Evolutionary conservation across 768 basidiomycete genomes (phyloP).

Genomic region (Serendipita vermifera): DNA sequence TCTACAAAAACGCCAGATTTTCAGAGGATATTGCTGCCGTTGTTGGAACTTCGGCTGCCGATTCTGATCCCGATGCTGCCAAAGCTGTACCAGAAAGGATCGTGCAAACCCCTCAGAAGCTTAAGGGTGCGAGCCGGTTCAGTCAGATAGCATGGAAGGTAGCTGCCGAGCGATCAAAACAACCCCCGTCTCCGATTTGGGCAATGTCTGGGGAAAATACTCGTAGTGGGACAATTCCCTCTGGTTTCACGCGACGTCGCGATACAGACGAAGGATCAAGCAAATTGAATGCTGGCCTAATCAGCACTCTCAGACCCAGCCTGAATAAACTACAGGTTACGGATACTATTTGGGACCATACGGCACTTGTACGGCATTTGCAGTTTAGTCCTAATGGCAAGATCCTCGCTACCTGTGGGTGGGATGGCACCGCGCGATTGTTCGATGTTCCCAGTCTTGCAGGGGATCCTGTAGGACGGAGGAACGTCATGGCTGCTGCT

Average conservation of each 20-base stretch:
- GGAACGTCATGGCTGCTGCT: background rate
- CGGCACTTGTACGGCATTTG: slow-evolving; percentile 54
- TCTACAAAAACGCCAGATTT: too few species aligned
- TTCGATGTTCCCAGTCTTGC: background rate
- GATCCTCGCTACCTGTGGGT: slow-evolving; percentile 63
- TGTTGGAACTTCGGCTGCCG: too few species aligned
- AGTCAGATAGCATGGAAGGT: slow-evolving; percentile 7
- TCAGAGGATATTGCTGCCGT: too few species aligned
- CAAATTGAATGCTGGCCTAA: slow-evolving; percentile 38
- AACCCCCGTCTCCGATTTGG: background rate
- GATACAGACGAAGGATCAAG: slow-evolving; percentile 13
- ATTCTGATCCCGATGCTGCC: too few species aligned
- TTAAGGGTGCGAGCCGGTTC: background rate
- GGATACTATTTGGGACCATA: slow-evolving; percentile 50
- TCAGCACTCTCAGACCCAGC: slow-evolving; percentile 41
- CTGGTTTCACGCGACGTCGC: background rate
- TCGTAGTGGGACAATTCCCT: background rate
- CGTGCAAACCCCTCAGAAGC: too few species aligned
- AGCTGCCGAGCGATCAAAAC: slow-evolving; percentile 3
- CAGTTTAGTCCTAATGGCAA: slow-evolving; percentile 68
- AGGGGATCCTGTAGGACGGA: background rate
- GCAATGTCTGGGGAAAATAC: slow-evolving; percentile 19
- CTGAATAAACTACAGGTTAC: slow-evolving; percentile 41
- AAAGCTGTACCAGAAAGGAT: too few species aligned
- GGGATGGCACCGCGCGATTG: slow-evolving; percentile 13